Evolutionary conservation across 495 filamentous ascomycete genomes (phyloP).

Genomic region (Mycothermus thermophilus): DNA sequence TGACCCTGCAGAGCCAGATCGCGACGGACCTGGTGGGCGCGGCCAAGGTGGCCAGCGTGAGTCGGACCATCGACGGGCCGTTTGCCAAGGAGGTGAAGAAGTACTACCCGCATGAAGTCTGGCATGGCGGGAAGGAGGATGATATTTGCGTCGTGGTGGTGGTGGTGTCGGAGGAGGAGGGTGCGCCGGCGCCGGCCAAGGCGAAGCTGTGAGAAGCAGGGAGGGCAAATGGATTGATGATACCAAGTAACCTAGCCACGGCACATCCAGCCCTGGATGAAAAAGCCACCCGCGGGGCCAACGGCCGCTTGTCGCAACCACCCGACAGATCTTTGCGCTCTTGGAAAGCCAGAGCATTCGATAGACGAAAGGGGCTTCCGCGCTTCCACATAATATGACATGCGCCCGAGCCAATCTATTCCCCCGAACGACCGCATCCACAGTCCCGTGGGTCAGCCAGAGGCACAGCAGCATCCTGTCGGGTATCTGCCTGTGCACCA

Average conservation of each 20-base stretch:
- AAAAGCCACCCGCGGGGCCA: too few relatives aligned
- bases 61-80: constrained; percentile 68
- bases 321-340: neutral
- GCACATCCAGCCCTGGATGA: too few relatives aligned
- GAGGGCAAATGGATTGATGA: neutral
- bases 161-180: constrained; percentile 45
- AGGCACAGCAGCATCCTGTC: too few relatives aligned
- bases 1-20: constrained; percentile 59
- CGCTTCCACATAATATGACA: too few relatives aligned
- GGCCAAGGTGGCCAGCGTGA: constrained; percentile 71
- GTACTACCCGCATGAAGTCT: constrained; percentile 68
- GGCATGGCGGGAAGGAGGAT: constrained; percentile 79
- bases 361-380: neutral
- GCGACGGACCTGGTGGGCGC: constrained; percentile 62
- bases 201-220: constrained; percentile 22
- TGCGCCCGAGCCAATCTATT: too few relatives aligned
- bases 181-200: constrained; percentile 13
- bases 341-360: neutral
- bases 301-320: too few relatives aligned
- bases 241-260: neutral
- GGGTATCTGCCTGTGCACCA: too few relatives aligned
- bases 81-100: constrained; percentile 90
- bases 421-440: too few relatives aligned
- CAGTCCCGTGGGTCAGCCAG: too few relatives aligned
- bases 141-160: constrained; percentile 75